Evolutionary conservation across 331 rosid species (phyloP), one percentile per base, ranked within the genome.

Genomic region (Stylosanthes scabra): DNA sequence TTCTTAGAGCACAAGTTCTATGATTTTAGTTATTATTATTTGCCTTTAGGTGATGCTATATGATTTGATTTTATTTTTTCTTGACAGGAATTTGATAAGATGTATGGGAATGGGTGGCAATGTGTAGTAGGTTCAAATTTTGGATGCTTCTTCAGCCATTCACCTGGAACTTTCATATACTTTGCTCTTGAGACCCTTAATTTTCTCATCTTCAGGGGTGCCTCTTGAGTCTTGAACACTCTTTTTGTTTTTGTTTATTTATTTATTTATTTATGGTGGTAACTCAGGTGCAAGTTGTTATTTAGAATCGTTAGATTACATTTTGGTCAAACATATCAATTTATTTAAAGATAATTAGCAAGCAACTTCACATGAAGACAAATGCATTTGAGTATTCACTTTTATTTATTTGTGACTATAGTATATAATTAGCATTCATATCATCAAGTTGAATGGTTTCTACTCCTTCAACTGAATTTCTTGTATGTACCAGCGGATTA

Each of bases 61-160:
- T 11, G 25, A 8, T 63, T 11, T 79, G 64, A 12, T 64, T 69
- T 50, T 59, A 20, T 29, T 31, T 34, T 34, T 34, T 31, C 37
- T 31, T 31, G 3, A 4, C 71, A 90, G 96, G 91, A 84, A 59
- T 90, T 90, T 77, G 93, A 88, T 67, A 77, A 70, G 72, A 72
- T 9, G 60, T 72, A 90, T 79, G 90, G 93, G 55, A 69, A 67
- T 68, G 88, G 93, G 6, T 90, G 96, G 93, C 93, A 84, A 66
- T 90, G 88, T 68, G 93, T 86, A 52, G 88, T 88, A 57, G 93
- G 90, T 69, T 79, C 88, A 6, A 86, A 78, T 59, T 88, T 88
- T 56, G 91, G 96, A 25, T 61, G 89, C 44, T 88, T 84, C 76
- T 88, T 88, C 83, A 86, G 88, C 29, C 90, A 86, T 74, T 15